Conservation (phyloP, 169 alveolate genomes). For the Eimeria acervulina region DNA sequence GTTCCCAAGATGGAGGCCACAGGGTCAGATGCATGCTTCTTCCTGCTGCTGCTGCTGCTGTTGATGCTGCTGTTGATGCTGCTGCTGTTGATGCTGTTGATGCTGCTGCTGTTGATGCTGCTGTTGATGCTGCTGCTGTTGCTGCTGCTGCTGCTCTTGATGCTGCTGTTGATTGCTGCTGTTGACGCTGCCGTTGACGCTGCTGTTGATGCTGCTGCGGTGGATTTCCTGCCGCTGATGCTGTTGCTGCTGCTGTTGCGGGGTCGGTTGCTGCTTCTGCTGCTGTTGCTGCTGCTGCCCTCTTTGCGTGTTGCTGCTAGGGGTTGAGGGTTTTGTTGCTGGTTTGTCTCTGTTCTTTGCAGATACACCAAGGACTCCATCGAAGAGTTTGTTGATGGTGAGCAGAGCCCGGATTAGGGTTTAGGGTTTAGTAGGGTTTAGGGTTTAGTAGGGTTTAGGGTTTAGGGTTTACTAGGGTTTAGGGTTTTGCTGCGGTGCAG, state of each 20-base stretch:
- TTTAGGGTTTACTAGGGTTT: too few species aligned
- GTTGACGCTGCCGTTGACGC: not conserved
- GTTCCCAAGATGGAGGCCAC: not conserved
- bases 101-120: not conserved
- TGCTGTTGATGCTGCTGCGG: not conserved
- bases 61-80: slow-evolving; percentile 1
- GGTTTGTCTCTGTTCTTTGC: too few species aligned
- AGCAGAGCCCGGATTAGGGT: not conserved
- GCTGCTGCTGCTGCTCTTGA: not conserved
- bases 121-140: not conserved
- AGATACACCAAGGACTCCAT: too few species aligned
- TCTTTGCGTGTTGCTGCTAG: too few species aligned
- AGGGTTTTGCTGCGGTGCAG: not conserved
- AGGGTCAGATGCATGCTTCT: not conserved
- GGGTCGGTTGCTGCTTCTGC: too few species aligned
- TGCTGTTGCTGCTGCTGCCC: too few species aligned
- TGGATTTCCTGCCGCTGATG: not conserved
- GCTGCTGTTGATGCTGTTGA: not conserved
- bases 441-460: not conserved
- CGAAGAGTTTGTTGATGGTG: too few species aligned
- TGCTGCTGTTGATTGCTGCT: not conserved
- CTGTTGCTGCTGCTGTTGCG: not conserved
- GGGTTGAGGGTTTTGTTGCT: too few species aligned
- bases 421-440: too few species aligned
- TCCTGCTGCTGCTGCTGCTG: slow-evolving; percentile 23